Base-by-base conservation (phyloP, 495 filamentous ascomycete species). In the Entonaema liquescens region DNA sequence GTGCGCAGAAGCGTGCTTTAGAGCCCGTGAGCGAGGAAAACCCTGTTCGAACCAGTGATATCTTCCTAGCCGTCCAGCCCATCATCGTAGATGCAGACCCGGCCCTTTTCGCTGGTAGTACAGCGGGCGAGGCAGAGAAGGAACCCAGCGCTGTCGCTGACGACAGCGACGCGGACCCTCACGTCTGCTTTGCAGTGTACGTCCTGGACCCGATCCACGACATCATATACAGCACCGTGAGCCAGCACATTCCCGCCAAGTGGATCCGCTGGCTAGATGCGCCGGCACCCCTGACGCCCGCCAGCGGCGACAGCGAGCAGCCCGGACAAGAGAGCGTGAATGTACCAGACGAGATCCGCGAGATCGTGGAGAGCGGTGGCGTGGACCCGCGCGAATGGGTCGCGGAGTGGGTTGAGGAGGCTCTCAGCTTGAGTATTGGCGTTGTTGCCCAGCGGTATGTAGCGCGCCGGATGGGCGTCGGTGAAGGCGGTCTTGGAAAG, bases 341-440 rank as follows among this genome's bases (percentile, higher is more conserved):
- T 21, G 81, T 95, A 8, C 95, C 95, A 2, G 90, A 91, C 23
- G 92, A 92, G 76, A 98, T 99, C 70, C 85, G 85, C 1, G 91
- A 95, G 77, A 96, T 98, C 67, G 87, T 98, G 62, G 89, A 94
- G 74, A 86, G 82, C 54, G 96, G 96, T 17, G 95, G 94, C 35
- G 91, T 98, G 2, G 95, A 99, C 77, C 95, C 95, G 0, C 85
- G 95, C 42, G 95, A 98, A 79, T 99, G 95, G 95, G 92, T 97
- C 36, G 89, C 94, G 0, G 96, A 98, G 78, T 99, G 95, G 95
- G 86, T 99, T 5, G 94, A 98, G 81, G 96, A 98, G 79, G 81
- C 90, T 0, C 85, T 99, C n/a, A 87, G 84, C 42, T 79, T 98
- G 59, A 87, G 89, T 4, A 86, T 94, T 1, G 96, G 95, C 5